Evolutionary conservation across 2,329 filamentous ascomycete genomes (phyloP), one percentile per base, ranked within the genome.

Genomic region (Epichloe hybrida): DNA sequence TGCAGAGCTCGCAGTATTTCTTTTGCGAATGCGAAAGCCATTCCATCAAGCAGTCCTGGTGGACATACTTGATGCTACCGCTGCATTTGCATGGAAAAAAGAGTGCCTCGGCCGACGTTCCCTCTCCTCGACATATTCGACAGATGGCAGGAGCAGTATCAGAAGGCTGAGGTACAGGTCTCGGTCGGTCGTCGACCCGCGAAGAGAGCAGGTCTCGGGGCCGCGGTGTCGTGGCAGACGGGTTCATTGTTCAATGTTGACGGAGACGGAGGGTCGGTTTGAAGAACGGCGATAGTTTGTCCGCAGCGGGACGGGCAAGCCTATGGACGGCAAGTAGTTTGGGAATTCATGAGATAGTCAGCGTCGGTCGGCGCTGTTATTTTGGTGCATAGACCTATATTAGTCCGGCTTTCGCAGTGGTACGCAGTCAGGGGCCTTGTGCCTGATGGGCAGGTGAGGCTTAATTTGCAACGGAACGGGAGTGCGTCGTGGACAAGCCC

Each of bases 51-150:
- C 93, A 98, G 65, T 94, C 87, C 69, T 98, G 93, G 66, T 98
- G 93, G 54, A 98, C 93, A 63, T 86, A 95, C 72, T 95, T 96
- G 72, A 98, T 98, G 70, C 91, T 97, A 52, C 93, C 93, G 64
- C 88, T 96, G 72, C 93, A 98, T 74, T 96, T 96, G 82, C 93
- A 98, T 5, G 93, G 93, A 64, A 94, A 93, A 72, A 95, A 98
- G 39, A 98, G 77, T 53, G 88, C 89, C 64, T 97, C 93, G 4
- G 86, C 79, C 4, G 76, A 68, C 1, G 85, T 86, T 50, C 80
- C 88, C 67, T 98, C 94, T 49, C 88, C 88, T 59, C 94, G 81
- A 69, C 93, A 98, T 73, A 98, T 98, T 54, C 93, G 84, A 72
- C 93, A 98, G n/a, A 89, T 94, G 63, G 95, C 87, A 51, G 77